phyloP scores from a whole-genome alignment of 768 basidiomycete genomes.

The Rhodotorula kratochvilovae region DNA sequence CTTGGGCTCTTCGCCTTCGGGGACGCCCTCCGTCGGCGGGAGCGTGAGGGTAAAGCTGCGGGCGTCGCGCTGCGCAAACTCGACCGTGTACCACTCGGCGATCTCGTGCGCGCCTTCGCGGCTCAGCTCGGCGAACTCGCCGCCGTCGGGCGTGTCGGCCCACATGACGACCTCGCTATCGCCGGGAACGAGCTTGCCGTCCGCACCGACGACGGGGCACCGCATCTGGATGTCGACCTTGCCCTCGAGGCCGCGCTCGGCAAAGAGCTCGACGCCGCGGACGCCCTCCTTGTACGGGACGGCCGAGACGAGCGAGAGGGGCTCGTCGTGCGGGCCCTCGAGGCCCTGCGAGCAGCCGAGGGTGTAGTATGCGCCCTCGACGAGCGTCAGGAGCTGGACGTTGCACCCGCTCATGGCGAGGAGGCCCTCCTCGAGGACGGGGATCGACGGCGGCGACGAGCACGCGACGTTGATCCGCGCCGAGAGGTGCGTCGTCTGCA shows the following conservation, averaged over 20 bases:
- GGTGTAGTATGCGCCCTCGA: constrained; percentile 38
- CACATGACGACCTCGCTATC: constrained; percentile 35
- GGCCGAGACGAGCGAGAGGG: constrained; percentile 30
- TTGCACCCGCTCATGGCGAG: constrained; percentile 39
- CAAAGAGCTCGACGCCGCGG: constrained; percentile 36
- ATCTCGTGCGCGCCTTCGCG: constrained; percentile 25
- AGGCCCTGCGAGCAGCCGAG: constrained; percentile 39
- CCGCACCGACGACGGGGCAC: constrained; percentile 30
- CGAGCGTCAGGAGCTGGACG: constrained; percentile 40
- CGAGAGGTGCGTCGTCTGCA: constrained; percentile 32
- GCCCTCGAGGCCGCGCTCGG: constrained; percentile 38
- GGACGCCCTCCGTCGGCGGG: constrained; percentile 38
- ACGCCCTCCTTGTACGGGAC: constrained; percentile 40
- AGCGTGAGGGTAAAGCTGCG: constrained; percentile 40
- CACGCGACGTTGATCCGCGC: constrained; percentile 39
- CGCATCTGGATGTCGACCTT: constrained; percentile 40
- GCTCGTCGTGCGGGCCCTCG: constrained; percentile 24
- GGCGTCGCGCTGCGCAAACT: constrained; percentile 36
- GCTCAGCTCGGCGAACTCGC: constrained; percentile 30
- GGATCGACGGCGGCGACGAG: constrained; percentile 38
- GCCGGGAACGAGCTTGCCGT: constrained; percentile 28
- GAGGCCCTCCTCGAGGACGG: constrained; percentile 42
- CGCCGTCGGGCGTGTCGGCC: constrained; percentile 33
- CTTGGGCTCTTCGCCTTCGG: constrained; percentile 39
- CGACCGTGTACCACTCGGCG: constrained; percentile 40